Percentiles rank a stretch among this genome's conserved stretches.
phyloP scores from a whole-genome alignment of 2,329 filamentous ascomycete genomes.

The Cladosporium sp. region DNA sequence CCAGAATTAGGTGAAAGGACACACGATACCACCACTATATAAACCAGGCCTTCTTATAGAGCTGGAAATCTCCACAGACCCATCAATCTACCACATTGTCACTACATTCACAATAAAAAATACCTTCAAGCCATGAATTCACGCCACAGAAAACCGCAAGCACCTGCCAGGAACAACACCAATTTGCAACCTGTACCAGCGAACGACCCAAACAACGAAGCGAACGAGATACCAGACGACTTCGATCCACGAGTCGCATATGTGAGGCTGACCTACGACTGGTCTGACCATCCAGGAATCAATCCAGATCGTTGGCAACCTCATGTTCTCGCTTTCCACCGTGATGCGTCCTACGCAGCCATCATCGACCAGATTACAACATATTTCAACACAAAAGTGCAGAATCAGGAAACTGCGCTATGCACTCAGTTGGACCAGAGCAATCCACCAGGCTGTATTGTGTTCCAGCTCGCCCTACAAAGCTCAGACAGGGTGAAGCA shows the following conservation, averaged over 20 bases:
- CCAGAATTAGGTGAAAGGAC: no score
- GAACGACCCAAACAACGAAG: background rate
- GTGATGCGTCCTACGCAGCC: background rate
- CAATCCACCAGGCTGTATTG: no score
- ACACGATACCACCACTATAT: no score
- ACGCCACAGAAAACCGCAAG: no score
- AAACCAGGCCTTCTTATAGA: no score
- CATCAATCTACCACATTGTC: no score
- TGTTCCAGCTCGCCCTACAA: no score
- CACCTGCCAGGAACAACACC: no score
- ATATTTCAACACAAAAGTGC: background rate
- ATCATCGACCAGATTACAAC: background rate
- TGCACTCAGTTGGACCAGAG: background rate
- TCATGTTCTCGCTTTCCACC: background rate
- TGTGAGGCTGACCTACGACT: background rate
- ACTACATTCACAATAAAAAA: no score
- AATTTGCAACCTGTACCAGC: no score
- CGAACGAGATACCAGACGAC: background rate
- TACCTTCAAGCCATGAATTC: no score
- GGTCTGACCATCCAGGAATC: background rate
- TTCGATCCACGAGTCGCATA: background rate
- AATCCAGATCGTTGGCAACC: background rate
- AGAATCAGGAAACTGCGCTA: background rate
- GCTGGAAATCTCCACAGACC: no score
- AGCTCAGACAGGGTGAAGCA: background rate